Base-by-base conservation (phyloP, 129 eudicot species). In the Oenanthe sinensis region DNA sequence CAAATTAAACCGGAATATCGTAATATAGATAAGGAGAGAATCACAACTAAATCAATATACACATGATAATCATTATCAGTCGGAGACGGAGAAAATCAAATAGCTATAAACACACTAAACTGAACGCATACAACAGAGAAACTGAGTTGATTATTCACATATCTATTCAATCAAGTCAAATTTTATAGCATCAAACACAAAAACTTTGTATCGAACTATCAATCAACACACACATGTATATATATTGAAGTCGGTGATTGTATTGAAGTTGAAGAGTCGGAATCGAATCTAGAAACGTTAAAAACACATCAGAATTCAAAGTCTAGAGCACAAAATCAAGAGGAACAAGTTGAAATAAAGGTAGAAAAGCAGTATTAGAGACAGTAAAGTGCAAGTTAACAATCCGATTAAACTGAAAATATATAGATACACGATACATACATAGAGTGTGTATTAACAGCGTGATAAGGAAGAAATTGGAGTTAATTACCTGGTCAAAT, bases 401-500 rank as follows among this genome's bases (percentile, higher is more conserved):
- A 45, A 74, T 2, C 62, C 36, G 60, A 74, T 74, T 45, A 74
- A 12, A 74, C 24, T 45, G 71, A 67, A 24, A 33, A 30, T 12
- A 67, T 12, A 14, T 33, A 33, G 36, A 33, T 33, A 33, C 36
- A 33, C 1, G 36, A 33, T 33, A 33, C 36, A 33, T 26, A 28
- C 71, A 58, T 8, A 58, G 1, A 58, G 37, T 28, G 10, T 30
- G 40, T 1, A 14, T 2, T 33, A 26, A 22, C 40, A 15, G 72
- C 42, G 30, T 48, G 36, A 46, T 33, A 24, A 28, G 15, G 28
- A n/a, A 10, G 30, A 13, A 74, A 46, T 12, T 74, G 15, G 33
- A 74, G 39, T 60, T 43, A 46, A 74, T 45, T 74, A 74, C 77
- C 77, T 46, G 77, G 33, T 74, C 62, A 26, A 26, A 74, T 24